These are phyloP conservation scores for Ogataea parapolymorpha DNA, from an alignment of 805 yeast genomes.

Conservation along the genomic window DNA sequence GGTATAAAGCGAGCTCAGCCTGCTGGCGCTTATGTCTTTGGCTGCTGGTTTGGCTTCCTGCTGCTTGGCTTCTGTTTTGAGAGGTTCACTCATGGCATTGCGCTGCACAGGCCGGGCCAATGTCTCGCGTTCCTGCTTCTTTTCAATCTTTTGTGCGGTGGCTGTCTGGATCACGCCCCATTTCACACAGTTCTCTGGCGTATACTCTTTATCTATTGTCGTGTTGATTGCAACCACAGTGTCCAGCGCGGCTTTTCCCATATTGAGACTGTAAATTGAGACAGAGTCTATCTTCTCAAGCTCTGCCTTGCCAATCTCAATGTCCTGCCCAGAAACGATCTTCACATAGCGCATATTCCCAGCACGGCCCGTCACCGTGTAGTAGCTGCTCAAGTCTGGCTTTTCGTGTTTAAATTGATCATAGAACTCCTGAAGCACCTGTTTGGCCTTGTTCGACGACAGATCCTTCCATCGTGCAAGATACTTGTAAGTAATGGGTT, in stretches of 20 bases:
- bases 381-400: slow-evolving; percentile 12
- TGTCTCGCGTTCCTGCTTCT: neutral
- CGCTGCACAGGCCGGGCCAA: slow-evolving; percentile 18
- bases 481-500: slow-evolving; percentile 26
- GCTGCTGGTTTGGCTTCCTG: slow-evolving; percentile 3
- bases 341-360: slow-evolving; percentile 14
- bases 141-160: slow-evolving; percentile 10
- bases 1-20: slow-evolving; percentile 10
- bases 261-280: slow-evolving; percentile 24
- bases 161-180: slow-evolving; percentile 27
- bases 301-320: slow-evolving; percentile 17
- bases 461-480: slow-evolving; percentile 23
- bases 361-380: slow-evolving; percentile 16
- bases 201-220: slow-evolving; percentile 9
- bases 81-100: slow-evolving; percentile 19
- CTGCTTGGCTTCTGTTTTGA: slow-evolving; percentile 1
- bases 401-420: slow-evolving; percentile 15
- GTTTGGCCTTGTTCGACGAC: slow-evolving; percentile 18
- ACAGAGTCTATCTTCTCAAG: slow-evolving; percentile 18
- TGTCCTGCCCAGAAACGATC: slow-evolving; percentile 7
- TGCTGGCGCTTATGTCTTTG: neutral
- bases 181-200: slow-evolving; percentile 17
- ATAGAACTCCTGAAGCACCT: slow-evolving; percentile 22
- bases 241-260: slow-evolving; percentile 16
- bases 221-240: slow-evolving; percentile 22